These are phyloP conservation scores for Lophiotrema nucula DNA, from an alignment of 495 filamentous ascomycete species.

Conservation along the genomic window DNA sequence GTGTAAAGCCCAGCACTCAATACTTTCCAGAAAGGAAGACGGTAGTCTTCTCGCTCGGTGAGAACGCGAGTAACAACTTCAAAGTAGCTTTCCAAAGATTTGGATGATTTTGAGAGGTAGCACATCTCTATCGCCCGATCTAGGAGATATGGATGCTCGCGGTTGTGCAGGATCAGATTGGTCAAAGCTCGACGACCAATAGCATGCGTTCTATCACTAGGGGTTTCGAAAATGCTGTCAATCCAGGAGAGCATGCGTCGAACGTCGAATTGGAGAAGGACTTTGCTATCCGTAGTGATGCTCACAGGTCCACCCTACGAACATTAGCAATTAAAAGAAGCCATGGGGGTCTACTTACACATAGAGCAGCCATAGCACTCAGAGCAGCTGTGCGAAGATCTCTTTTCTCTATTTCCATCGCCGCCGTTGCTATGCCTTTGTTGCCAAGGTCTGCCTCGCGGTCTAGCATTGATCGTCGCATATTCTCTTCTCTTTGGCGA, in stretches of 20 bases:
- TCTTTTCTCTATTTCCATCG: slow-evolving; percentile 94
- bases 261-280: slow-evolving; percentile 84
- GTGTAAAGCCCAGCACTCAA: slow-evolving; percentile 85
- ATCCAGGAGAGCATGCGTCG: slow-evolving; percentile 92
- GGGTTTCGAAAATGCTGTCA: slow-evolving; percentile 84
- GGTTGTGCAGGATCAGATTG: slow-evolving; percentile 88
- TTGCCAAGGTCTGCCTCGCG: slow-evolving; percentile 65
- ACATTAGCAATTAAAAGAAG: too few relatives aligned
- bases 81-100: slow-evolving; percentile 92
- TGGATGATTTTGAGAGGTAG: slow-evolving; percentile 73
- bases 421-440: slow-evolving; percentile 71
- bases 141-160: slow-evolving; percentile 75
- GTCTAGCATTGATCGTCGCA: slow-evolving; percentile 76
- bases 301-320: slow-evolving; percentile 84
- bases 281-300: slow-evolving; percentile 79
- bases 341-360: too few relatives aligned
- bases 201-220: slow-evolving; percentile 85
- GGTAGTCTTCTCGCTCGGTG: slow-evolving; percentile 73
- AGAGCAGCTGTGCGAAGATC: slow-evolving; percentile 86
- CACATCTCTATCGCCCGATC: slow-evolving; percentile 86
- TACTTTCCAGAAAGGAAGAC: slow-evolving; percentile 84
- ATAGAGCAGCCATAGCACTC: slow-evolving; percentile 92
- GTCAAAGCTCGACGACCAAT: slow-evolving; percentile 88
- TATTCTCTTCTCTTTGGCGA: slow-evolving; percentile 77
- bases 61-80: slow-evolving; percentile 86